These are phyloP conservation scores for Solanum virginianum DNA, from an alignment of 257 asterid species.

Conservation along the genomic window DNA sequence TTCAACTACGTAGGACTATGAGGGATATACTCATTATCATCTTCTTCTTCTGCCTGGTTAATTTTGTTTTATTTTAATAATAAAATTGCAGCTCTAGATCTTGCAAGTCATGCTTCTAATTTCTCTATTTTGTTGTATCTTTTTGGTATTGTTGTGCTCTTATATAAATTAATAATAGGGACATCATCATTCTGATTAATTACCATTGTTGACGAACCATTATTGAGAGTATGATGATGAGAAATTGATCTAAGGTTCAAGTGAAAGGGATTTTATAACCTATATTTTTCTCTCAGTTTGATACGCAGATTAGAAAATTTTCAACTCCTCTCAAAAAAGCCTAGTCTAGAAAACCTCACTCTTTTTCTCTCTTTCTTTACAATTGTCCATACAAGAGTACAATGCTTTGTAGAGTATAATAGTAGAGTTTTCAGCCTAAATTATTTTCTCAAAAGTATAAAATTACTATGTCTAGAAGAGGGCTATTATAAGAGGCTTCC, in stretches of 20 bases:
- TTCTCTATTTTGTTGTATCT: constrained; percentile 15
- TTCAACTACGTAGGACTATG: constrained; percentile 52
- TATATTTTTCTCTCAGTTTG: too few relatives aligned
- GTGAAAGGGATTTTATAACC: too few relatives aligned
- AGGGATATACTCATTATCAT: constrained; percentile 32
- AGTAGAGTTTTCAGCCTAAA: too few relatives aligned
- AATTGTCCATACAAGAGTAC: too few relatives aligned
- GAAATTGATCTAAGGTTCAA: background rate
- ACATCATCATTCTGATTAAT: background rate
- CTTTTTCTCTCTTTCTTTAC: too few relatives aligned
- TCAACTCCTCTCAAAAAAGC: too few relatives aligned
- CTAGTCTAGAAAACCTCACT: too few relatives aligned
- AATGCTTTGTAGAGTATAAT: too few relatives aligned
- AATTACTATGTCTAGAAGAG: too few relatives aligned
- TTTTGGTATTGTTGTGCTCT: background rate
- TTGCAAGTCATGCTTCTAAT: constrained; percentile 36
- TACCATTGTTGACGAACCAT: background rate
- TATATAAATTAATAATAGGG: background rate
- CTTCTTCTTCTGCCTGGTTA: background rate
- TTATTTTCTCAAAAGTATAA: too few relatives aligned
- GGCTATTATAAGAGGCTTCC: too few relatives aligned
- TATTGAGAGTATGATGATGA: background rate
- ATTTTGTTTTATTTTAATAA: constrained; percentile 5
- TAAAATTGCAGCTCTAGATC: constrained; percentile 36
- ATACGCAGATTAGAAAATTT: too few relatives aligned